Evolutionary conservation across 768 basidiomycete genomes (phyloP).

Genomic region (Boletus barrowsii): DNA sequence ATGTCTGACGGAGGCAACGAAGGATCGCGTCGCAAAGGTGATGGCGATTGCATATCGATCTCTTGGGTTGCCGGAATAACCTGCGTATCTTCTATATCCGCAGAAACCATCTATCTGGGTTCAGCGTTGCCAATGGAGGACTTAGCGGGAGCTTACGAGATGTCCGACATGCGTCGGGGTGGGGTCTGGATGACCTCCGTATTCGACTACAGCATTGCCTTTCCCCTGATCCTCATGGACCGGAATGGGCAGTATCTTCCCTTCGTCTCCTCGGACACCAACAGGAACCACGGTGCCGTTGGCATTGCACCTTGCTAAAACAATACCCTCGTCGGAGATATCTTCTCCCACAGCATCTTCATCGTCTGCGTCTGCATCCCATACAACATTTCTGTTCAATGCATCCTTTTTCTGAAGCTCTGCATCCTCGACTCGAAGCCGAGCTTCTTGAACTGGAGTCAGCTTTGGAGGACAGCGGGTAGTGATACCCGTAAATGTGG

Average conservation of each 20-base stretch:
- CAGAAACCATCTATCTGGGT: constrained; percentile 17
- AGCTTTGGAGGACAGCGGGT: constrained; percentile 35
- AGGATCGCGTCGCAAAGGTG: constrained; percentile 11
- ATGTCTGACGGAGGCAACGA: constrained; percentile 31
- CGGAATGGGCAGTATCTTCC: constrained; percentile 49
- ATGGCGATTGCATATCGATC: constrained; percentile 24
- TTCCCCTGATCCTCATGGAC: constrained; percentile 16
- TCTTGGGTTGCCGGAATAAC: constrained; percentile 36
- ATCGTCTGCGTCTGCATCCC: constrained; percentile 61
- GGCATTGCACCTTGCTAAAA: constrained; percentile 23
- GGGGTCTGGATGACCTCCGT: constrained; percentile 47
- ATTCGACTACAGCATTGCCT: constrained; percentile 29
- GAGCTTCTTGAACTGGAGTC: constrained; percentile 59
- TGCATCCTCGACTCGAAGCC: constrained; percentile 48
- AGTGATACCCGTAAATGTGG: constrained; percentile 50
- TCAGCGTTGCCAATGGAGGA: background rate
- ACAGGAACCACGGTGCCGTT: constrained; percentile 38
- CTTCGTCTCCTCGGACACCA: constrained; percentile 56
- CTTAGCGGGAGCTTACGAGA: constrained; percentile 40
- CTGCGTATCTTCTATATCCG: constrained; percentile 51
- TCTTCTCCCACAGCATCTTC: constrained; percentile 61
- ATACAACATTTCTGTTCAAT: constrained; percentile 56
- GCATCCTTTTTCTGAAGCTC: constrained; percentile 66
- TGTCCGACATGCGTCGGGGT: constrained; percentile 56
- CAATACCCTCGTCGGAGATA: constrained; percentile 24